A percentile compares a stretch with the other conserved stretches of the same genome.
phyloP scores from a whole-genome alignment of 169 alveolate genomes.

The Babesia bovis region DNA sequence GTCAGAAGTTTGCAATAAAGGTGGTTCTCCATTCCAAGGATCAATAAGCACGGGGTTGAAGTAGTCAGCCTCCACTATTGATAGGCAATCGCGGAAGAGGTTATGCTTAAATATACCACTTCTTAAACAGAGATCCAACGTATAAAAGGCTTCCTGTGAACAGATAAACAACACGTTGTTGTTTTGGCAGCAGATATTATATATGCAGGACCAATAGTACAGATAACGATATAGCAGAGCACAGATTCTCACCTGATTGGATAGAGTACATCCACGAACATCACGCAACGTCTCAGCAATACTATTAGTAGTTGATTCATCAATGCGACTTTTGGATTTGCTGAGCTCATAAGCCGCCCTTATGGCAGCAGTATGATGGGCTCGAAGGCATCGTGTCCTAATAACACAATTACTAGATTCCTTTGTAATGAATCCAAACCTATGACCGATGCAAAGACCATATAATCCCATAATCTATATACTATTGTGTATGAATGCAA shows the following conservation, averaged over 20 bases:
- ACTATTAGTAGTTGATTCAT: neutral
- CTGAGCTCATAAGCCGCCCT: slow-evolving; percentile 1
- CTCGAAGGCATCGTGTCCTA: neutral
- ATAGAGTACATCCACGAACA: slow-evolving; percentile 22
- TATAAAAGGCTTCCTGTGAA: slow-evolving; percentile 44
- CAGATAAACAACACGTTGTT: neutral
- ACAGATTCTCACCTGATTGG: slow-evolving; percentile 7
- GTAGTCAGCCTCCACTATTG: slow-evolving; percentile 54
- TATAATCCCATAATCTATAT: neutral
- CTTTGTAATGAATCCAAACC: neutral
- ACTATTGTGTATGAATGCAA: neutral
- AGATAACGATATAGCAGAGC: neutral
- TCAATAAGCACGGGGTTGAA: slow-evolving; percentile 39
- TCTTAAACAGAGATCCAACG: slow-evolving; percentile 30
- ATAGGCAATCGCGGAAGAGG: slow-evolving; percentile 32
- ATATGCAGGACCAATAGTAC: no score
- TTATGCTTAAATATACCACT: slow-evolving; percentile 18
- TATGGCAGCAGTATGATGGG: slow-evolving; percentile 11
- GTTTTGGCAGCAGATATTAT: no score
- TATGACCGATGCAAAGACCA: neutral
- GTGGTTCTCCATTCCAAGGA: slow-evolving; percentile 15
- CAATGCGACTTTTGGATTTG: neutral
- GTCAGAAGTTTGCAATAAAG: neutral
- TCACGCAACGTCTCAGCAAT: neutral
- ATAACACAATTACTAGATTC: neutral